Percentiles rank a stretch among this genome's conserved stretches.
phyloP scores from a whole-genome alignment of 169 alveolate species.

The Plasmodium falciparum region DNA sequence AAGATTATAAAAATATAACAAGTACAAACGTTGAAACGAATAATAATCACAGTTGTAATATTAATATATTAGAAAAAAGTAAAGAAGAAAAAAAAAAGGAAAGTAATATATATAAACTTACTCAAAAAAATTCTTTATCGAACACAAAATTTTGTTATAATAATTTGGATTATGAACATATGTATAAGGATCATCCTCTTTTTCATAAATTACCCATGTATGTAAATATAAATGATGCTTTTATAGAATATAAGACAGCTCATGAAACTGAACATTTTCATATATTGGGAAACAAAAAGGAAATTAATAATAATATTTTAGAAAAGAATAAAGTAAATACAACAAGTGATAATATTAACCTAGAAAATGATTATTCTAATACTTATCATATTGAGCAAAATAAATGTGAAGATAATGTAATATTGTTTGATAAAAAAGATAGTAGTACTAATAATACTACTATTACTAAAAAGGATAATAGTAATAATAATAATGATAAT shows the following conservation, averaged over 20 bases:
- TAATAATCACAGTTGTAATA: neutral
- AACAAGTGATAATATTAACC: no score
- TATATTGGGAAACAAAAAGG: no score
- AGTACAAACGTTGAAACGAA: neutral
- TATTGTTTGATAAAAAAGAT: no score
- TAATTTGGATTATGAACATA: neutral
- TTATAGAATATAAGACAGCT: conserved; percentile 21
- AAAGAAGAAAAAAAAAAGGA: neutral
- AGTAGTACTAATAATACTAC: no score
- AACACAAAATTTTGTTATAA: neutral
- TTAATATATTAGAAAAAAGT: neutral
- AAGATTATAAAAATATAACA: neutral
- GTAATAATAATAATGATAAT: no score
- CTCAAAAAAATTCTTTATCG: neutral
- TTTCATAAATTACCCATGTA: conserved; percentile 39
- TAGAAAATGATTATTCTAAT: no score
- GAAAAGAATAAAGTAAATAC: no score
- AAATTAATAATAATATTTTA: no score
- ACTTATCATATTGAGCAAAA: neutral
- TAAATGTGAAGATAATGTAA: neutral
- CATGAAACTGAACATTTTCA: neutral
- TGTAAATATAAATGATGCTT: conserved; percentile 51
- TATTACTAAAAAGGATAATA: no score
- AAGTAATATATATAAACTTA: neutral
- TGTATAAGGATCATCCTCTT: neutral